These are phyloP conservation scores for Candida endomychidarum DNA, from an alignment of 805 yeast species.

Conservation along the genomic window DNA sequence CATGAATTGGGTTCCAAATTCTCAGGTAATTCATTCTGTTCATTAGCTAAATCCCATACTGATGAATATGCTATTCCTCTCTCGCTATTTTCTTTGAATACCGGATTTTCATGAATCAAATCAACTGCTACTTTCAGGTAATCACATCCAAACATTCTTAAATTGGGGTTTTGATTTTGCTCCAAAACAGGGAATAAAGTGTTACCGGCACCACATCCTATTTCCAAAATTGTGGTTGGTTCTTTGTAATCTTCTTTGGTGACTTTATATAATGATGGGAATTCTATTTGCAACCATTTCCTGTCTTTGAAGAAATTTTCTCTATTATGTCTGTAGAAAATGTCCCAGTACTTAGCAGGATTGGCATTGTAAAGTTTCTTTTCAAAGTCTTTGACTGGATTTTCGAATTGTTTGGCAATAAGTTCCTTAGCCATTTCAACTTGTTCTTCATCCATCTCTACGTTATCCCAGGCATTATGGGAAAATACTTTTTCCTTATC, in stretches of 20 bases:
- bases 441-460: slow-evolving; percentile 96
- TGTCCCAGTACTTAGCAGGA: slow-evolving; percentile 95
- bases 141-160: slow-evolving; percentile 82
- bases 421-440: slow-evolving; percentile 68
- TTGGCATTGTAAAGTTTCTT: slow-evolving; percentile 73
- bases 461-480: slow-evolving; percentile 97
- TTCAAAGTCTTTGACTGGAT: slow-evolving; percentile 88
- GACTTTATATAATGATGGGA: slow-evolving; percentile 79
- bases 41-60: slow-evolving; percentile 93
- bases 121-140: slow-evolving; percentile 89
- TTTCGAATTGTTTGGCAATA: slow-evolving; percentile 69
- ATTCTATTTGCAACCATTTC: slow-evolving; percentile 93
- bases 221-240: slow-evolving; percentile 75
- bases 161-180: slow-evolving; percentile 76
- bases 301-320: slow-evolving; percentile 96
- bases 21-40: slow-evolving; percentile 74
- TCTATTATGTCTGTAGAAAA: slow-evolving; percentile 83
- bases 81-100: slow-evolving; percentile 51
- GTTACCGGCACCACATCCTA: slow-evolving; percentile 98
- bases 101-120: slow-evolving; percentile 64
- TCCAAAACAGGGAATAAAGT: slow-evolving; percentile 87
- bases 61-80: slow-evolving; percentile 66
- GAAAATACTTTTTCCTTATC: slow-evolving; percentile 81
- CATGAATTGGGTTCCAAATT: slow-evolving; percentile 78
- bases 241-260: slow-evolving; percentile 66